Evolutionary conservation across 805 yeast species (phyloP), one percentile per base, ranked within the genome.

Genomic region (Tetrapisispora arboricola): DNA sequence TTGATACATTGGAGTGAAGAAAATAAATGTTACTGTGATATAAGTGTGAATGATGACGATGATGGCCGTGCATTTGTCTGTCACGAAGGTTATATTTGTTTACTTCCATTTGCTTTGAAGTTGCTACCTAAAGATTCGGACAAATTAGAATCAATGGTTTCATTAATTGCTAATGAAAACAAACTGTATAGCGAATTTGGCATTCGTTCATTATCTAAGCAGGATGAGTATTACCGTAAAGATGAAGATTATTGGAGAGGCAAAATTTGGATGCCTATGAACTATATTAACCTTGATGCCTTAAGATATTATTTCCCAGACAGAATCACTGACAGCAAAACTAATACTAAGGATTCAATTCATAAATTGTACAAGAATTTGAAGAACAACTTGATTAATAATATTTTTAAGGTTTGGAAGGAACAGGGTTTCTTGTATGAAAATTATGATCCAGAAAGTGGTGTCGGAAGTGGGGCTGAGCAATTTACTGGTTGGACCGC

Each of bases 231-330:
- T 44, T 92, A 81, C 63, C 82, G 82, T 41, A 74, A 79, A 0
- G 90, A 72, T 7, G 98, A 92, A 55, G 80, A 90, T 61, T 92
- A 92, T 65, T 92, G 98, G 98, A 74, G 95, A 47, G 92, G 96
- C 1, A 85, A 94, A 16, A 71, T 92, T 21, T 92, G 97, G 97
- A 68, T 87, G 50, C 84, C 87, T 58, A 83, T 92, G 54, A 92
- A 92, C 65, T 90, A 86, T 55, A 65, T 92, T 60, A 68, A 80
- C 4, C 66, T 92, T 32, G 92, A 86, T 40, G 72, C 84, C 4
- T 65, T 92, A 46, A 59, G 66, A 25, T 64, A 76, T 57, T 90
- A 88, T 54, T 56, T 53, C 41, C 55, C 57, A 9, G 54, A 50
- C 15, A 26, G 54, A 53, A 44, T 55, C n/a, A 48, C 53, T 7